These are phyloP conservation scores for Teunomyces panamensis DNA, from an alignment of 805 yeast species.

Conservation along the genomic window DNA sequence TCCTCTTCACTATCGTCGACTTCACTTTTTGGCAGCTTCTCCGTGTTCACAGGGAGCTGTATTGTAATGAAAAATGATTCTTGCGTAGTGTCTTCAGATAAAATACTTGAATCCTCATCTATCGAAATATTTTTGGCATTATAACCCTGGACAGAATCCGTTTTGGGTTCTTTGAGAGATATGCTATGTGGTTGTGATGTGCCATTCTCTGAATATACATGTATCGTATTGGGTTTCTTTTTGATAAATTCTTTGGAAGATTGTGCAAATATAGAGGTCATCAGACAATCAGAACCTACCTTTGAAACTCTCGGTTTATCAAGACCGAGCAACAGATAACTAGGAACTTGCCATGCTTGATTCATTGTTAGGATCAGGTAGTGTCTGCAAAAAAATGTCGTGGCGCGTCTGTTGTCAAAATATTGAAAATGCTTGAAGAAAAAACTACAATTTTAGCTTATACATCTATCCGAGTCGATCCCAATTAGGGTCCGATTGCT, in stretches of 20 bases:
- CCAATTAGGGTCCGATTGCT: background rate
- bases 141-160: background rate
- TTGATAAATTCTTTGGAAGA: background rate
- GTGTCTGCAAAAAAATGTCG: background rate
- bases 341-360: background rate
- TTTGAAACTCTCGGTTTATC: background rate
- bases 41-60: background rate
- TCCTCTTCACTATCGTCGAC: constrained; percentile 15
- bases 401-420: background rate
- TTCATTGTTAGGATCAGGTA: background rate
- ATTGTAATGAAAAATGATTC: background rate
- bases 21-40: background rate
- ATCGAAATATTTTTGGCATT: background rate
- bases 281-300: background rate
- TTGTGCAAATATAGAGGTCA: background rate
- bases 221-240: constrained; percentile 1
- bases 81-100: background rate
- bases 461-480: background rate
- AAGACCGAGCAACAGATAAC: background rate
- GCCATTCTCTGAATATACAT: background rate
- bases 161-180: background rate
- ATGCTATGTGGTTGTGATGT: background rate
- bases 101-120: background rate
- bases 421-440: background rate
- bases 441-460: background rate